phyloP scores from a whole-genome alignment of 2,329 filamentous ascomycete species.

The Scleromitrula shiraiana region DNA sequence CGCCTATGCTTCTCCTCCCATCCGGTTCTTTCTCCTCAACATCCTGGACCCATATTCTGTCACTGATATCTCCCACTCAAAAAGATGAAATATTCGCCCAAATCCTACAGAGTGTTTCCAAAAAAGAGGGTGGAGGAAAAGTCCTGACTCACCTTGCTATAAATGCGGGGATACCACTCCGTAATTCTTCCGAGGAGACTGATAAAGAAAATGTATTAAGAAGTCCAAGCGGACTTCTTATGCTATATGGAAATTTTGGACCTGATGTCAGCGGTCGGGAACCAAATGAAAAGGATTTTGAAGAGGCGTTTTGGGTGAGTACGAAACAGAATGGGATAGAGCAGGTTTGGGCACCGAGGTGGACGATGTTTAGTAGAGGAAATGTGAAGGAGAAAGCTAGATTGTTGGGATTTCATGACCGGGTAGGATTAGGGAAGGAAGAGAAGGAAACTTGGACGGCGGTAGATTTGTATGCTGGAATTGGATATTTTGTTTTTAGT shows the following conservation, averaged over 20 bases:
- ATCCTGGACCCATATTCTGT: slow-evolving; percentile 19
- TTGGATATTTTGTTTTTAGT: slow-evolving; percentile 87
- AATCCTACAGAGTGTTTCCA: slow-evolving; percentile 41
- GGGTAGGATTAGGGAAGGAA: slow-evolving; percentile 4
- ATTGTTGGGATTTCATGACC: slow-evolving; percentile 47
- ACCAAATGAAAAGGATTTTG: slow-evolving; percentile 44
- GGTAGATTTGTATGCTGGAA: slow-evolving; percentile 84
- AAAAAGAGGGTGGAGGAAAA: slow-evolving; percentile 31
- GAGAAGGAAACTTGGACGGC: slow-evolving; percentile 30
- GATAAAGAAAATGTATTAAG: slow-evolving; percentile 43
- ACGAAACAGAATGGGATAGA: slow-evolving; percentile 70
- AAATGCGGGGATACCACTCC: slow-evolving; percentile 53
- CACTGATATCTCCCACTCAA: neutral
- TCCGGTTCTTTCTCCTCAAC: slow-evolving; percentile 47
- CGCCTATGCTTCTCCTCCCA: slow-evolving; percentile 53
- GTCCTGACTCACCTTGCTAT: slow-evolving; percentile 49
- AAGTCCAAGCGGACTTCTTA: slow-evolving; percentile 60
- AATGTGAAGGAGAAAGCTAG: slow-evolving; percentile 86
- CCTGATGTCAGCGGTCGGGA: slow-evolving; percentile 28
- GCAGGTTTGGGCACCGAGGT: slow-evolving; percentile 81
- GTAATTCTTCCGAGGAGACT: slow-evolving; percentile 15
- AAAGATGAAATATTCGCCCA: slow-evolving; percentile 37
- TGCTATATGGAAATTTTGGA: slow-evolving; percentile 70
- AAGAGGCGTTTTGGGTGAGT: slow-evolving; percentile 66
- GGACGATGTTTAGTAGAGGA: slow-evolving; percentile 91